Evolutionary conservation across 306 rosid genomes (phyloP).

Genomic region (Prinsepia uniflora): DNA sequence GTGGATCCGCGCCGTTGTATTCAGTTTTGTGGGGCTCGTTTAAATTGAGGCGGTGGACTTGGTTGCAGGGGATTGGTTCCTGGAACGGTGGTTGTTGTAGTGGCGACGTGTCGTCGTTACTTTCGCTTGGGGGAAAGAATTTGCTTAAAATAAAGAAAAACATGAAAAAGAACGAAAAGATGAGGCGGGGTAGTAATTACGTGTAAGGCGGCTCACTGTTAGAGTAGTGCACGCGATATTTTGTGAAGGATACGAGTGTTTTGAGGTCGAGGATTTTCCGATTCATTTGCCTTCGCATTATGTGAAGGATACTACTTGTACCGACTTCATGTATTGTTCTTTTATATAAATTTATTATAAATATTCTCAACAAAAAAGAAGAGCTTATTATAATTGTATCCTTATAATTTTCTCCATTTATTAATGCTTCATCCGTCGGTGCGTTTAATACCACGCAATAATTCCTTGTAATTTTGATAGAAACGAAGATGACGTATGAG

Average conservation of each 20-base stretch:
- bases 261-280: background rate
- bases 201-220: constrained; percentile 9
- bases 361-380: too few species aligned
- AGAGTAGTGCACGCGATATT: constrained; percentile 6
- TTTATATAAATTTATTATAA: too few species aligned
- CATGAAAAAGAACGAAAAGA: background rate
- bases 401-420: too few species aligned
- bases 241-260: too few species aligned
- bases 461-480: background rate
- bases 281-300: background rate
- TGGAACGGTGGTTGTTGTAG: background rate
- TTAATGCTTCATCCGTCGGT: too few species aligned
- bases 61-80: background rate
- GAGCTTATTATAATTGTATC: too few species aligned
- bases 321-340: background rate
- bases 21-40: background rate
- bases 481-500: background rate
- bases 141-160: background rate
- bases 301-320: background rate
- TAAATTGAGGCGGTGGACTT: background rate
- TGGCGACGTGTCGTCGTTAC: constrained; percentile 4
- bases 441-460: too few species aligned
- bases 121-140: background rate
- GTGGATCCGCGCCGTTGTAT: background rate
- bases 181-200: background rate